Evolutionary conservation across 2,329 filamentous ascomycete genomes (phyloP), one percentile per base, ranked within the genome.

Genomic region (Exophiala mesophila): DNA sequence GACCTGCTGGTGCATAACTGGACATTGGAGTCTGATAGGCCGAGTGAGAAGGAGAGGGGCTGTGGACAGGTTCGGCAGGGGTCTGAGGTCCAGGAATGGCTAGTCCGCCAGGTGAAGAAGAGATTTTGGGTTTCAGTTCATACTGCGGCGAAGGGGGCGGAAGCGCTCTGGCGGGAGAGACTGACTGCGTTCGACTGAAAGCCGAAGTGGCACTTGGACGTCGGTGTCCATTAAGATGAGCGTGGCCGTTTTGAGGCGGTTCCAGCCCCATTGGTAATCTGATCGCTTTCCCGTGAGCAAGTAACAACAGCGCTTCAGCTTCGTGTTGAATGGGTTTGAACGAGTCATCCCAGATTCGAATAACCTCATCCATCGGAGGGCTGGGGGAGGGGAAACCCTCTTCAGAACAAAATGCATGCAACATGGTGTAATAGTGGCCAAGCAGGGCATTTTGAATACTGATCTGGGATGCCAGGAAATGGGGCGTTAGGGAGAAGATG

Each of bases 371-470:
- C 70, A 88, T 82, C 12, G 82, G 75, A 2, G 85, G 82, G 8
- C 85, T 73, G 1, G 85, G 83, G 33, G 82, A 83, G 0, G 83
- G 82, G 55, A 88, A 82, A 4, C 76, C 71, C 53, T 80, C 72
- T 20, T 83, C 76, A 53, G 80, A 72, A 53, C 82, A 87, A 62
- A 83, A 92, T 43, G 76, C 78, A 59, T 88, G 80, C 5, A 90
- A 67, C 3, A 80, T 73, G 1, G 86, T 92, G 64, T 92, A 92
- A 54, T 87, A 80, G 48, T 88, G 73, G 0, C 80, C 86, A 4
- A 92, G 76, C 38, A 92, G 70, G 34, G 80, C 77, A 59, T 88
- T 88, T 62, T 90, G 86, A 19, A 88, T 80, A 58, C 83, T 72
- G 32, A 90, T 78, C 57, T 89, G 82, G 24, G 76, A 74, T 29